Base-by-base conservation (phyloP, 139 green algal genomes). In the Chlorella sp. region DNA sequence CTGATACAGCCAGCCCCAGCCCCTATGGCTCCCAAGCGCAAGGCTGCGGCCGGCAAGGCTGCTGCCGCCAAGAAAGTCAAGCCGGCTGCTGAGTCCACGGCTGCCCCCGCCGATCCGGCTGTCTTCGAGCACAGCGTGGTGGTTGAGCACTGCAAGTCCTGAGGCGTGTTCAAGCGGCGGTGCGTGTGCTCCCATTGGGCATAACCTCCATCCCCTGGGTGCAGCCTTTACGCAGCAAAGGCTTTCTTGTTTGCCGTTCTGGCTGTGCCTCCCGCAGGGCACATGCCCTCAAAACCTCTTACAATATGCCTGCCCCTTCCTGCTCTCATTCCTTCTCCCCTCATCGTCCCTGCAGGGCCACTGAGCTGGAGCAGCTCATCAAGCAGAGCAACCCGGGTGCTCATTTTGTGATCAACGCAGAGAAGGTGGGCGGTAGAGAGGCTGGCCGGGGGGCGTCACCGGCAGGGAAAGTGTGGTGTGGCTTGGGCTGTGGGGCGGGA, bases 111-210 rank as follows among this genome's bases (percentile, higher is more conserved):
- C 34, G 66, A 9, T 22, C 22, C 66, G 2, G 61, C 14, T 7
- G 60, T 61, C 19, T 39, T 64, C 7, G 40, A 18, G 12, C 15
- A 21, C 21, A 24, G 19, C 75, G 64, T 90, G 0, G 37, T 57
- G 19, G 66, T 90, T 15, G 86, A 90, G 77, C 21, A n/a, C 26
- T 90, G 86, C 86, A 86, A 86, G 60, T 86, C 76, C 77, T 90
- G 86, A 90, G 86, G 86, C 36, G 86, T 85, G 28, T 90, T 90
- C 86, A 90, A 90, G 36, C 48, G 86, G 76, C 76, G 86, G 86
- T 90, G 77, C 24, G 86, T 18, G 4, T 2, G 73, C 48, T 57
- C 48, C 48, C 48, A 5, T 57, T 57, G 48, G 48, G 53, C 39
- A 32, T 7, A 34, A 0, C 32, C 0, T 36, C 3, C 21, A 28